Percentiles rank a stretch among this genome's conserved stretches.
Evolutionary conservation across 345 rosid species (phyloP).

Genomic region (Laguncularia racemosa): DNA sequence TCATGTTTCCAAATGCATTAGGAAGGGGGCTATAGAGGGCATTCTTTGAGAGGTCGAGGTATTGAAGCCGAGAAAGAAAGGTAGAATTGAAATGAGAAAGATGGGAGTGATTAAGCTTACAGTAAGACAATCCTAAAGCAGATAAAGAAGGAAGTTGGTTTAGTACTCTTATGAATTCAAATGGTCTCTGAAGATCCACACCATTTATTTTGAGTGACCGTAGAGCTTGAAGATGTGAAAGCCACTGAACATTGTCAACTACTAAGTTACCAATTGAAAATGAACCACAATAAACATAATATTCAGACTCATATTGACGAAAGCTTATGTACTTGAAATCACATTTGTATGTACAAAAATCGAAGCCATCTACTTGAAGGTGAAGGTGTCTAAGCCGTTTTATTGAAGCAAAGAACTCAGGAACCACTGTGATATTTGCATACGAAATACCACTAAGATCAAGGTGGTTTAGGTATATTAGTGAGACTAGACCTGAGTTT

Average conservation of each 20-base stretch:
- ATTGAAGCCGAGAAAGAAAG: not conserved
- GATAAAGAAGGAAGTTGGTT: conserved; percentile 1
- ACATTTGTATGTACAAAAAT: not conserved
- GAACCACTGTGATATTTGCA: not conserved
- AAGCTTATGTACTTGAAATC: too few relatives aligned
- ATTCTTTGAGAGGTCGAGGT: not conserved
- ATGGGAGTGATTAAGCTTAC: not conserved
- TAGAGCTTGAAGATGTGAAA: conserved; percentile 5
- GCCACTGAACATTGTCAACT: conserved; percentile 2
- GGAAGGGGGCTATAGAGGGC: not conserved
- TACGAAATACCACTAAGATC: not conserved
- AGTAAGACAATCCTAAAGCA: not conserved
- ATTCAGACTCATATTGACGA: too few relatives aligned
- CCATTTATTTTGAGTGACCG: not conserved
- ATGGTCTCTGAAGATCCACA: not conserved
- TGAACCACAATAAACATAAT: not conserved
- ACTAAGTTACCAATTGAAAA: not conserved
- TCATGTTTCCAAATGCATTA: not conserved
- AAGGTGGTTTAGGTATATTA: conserved; percentile 2
- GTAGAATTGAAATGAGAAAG: not conserved
- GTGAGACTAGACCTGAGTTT: not conserved
- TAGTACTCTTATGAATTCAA: conserved; percentile 3
- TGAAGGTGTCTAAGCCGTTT: conserved; percentile 5
- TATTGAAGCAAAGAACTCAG: conserved; percentile 4
- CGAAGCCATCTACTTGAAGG: not conserved